phyloP scores from a whole-genome alignment of 257 asterid species.

The Nicotiana benthamiana region DNA sequence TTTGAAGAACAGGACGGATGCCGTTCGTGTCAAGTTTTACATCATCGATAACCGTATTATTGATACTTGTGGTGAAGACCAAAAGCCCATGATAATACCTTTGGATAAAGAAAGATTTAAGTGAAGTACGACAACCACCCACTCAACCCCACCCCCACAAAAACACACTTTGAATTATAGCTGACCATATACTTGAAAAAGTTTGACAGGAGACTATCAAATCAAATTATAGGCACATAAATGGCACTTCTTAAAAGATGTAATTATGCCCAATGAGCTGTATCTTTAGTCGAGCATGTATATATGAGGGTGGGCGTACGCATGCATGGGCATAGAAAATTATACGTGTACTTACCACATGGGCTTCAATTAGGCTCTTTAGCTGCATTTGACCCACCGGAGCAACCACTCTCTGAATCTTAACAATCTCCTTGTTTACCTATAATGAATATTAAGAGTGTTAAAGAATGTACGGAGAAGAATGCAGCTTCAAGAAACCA shows the following conservation, averaged over 20 bases:
- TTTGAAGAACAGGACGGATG: background rate
- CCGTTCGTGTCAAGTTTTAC: background rate
- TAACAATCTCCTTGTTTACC: constrained; percentile 98
- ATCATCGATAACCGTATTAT: background rate
- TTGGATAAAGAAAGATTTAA: background rate
- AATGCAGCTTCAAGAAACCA: constrained; percentile 4
- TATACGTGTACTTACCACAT: constrained; percentile 60
- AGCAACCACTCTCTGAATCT: constrained; percentile 95
- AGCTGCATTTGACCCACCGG: constrained; percentile 97
- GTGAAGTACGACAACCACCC: background rate
- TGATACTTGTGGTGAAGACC: background rate
- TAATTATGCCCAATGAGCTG: background rate
- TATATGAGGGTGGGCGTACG: too few species aligned
- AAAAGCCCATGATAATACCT: background rate
- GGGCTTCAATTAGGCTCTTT: constrained; percentile 85
- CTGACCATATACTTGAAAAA: background rate
- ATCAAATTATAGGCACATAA: background rate
- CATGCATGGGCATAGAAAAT: background rate
- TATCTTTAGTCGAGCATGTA: background rate
- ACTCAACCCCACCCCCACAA: background rate
- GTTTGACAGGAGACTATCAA: background rate
- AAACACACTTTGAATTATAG: background rate
- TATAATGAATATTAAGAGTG: constrained; percentile 14
- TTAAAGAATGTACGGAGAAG: background rate
- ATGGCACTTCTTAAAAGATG: background rate